Evolutionary conservation across 345 rosid genomes (phyloP), one percentile per base, ranked within the genome.

Genomic region (Camelina sativa): DNA sequence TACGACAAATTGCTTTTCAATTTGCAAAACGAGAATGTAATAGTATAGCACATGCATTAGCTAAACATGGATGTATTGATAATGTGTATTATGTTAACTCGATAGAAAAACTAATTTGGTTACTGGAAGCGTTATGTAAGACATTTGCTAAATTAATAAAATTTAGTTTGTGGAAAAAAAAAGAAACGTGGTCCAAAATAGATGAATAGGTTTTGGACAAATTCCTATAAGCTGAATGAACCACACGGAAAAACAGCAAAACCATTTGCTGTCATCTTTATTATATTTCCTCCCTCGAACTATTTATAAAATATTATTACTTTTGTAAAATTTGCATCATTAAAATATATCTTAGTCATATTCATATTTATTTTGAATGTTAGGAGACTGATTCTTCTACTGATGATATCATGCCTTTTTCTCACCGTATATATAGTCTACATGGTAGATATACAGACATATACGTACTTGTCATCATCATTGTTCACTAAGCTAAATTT

Each of bases 381-480:
- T 60, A 50, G 73, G 12, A 46, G 79, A 75, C 79, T 68, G 15
- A 40, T 75, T 67, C 64, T 56, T 40, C 61, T 19, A 47, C 48
- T 65, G 40, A 56, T 65, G 40, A 56, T 55, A 44, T 23, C 32
- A 41, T 35, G 38, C 54, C 22, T 37, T 57, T 65, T 37, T 56
- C 12, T 47, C 34, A 38, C 25, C 19, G 4, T 65, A 52, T 44
- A 50, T 53, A 11, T 41, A 55, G 41, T 41, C 7, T 66, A 58
- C 30, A 17, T 17, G 17, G 17, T 20, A 1, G 1, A 20, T 20
- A 32, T 57, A 20, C 28, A 62, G 43, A 50, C 32, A 19, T 19
- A 12, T 10, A 51, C 17, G 30, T 28, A 28, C 52, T 65, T 67
- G 67, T 67, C 44, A 67, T 17, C 17, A 25, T 54, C 17, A 25